phyloP scores from a whole-genome alignment of 2,329 filamentous ascomycete species.

The Colletotrichum neosansevieriae region DNA sequence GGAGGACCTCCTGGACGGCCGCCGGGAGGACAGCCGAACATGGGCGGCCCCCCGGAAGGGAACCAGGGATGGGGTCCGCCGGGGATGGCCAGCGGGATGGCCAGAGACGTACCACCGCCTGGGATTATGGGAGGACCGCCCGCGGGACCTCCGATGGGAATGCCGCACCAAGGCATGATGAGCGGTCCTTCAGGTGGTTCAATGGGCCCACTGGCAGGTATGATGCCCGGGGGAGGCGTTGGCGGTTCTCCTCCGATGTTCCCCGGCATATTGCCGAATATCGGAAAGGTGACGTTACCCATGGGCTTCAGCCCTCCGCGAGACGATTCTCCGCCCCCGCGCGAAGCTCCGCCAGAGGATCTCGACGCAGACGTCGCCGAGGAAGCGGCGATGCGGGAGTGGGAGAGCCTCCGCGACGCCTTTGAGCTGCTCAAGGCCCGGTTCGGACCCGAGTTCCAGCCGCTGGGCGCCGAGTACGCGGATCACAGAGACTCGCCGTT shows the following conservation, averaged over 20 bases:
- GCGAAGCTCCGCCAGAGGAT: constrained; percentile 59
- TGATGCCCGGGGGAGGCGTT: not conserved
- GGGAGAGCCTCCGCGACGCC: constrained; percentile 78
- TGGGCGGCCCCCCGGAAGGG: constrained; percentile 17
- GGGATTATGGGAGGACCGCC: constrained; percentile 27
- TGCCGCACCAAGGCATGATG: constrained; percentile 17
- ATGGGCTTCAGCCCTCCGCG: constrained; percentile 67
- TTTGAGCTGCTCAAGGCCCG: constrained; percentile 75
- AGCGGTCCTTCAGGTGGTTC: constrained; percentile 11
- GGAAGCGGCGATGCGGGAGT: constrained; percentile 79
- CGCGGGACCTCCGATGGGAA: not conserved
- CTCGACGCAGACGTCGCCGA: constrained; percentile 73
- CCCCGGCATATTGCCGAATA: constrained; percentile 67
- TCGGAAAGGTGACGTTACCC: constrained; percentile 62
- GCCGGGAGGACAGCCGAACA: constrained; percentile 47
- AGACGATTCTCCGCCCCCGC: constrained; percentile 55
- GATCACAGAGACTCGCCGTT: constrained; percentile 78
- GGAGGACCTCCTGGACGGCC: constrained; percentile 47
- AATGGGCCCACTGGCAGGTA: constrained; percentile 6
- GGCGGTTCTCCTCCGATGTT: constrained; percentile 61
- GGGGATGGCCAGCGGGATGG: constrained; percentile 22
- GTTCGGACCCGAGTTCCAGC: constrained; percentile 81
- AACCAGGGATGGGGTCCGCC: constrained; percentile 28
- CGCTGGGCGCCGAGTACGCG: constrained; percentile 76
- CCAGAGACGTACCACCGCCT: constrained; percentile 17